Evolutionary conservation across 768 basidiomycete species (phyloP).

Genomic region (Lactarius akahatsu): DNA sequence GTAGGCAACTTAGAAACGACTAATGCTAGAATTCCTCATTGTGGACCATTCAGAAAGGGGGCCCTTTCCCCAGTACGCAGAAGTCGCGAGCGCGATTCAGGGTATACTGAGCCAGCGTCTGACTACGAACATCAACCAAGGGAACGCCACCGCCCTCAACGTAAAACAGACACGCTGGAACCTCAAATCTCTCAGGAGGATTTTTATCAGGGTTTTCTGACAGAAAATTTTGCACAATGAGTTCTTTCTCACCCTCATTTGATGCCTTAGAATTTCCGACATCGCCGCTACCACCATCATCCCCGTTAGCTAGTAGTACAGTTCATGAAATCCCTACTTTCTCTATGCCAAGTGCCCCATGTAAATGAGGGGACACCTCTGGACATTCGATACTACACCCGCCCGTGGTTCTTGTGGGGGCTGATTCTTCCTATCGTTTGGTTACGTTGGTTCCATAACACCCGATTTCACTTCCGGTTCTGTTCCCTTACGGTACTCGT

Average conservation of each 20-base stretch:
- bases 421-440: background rate
- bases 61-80: background rate
- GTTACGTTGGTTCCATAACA: background rate
- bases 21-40: background rate
- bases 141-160: background rate
- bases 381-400: conserved; percentile 7
- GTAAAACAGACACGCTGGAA: background rate
- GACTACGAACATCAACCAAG: background rate
- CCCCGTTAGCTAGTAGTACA: conserved; percentile 21
- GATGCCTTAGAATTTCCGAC: conserved; percentile 18
- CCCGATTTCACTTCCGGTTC: conserved; percentile 1
- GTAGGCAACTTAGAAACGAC: background rate
- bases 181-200: background rate
- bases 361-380: background rate
- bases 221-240: background rate
- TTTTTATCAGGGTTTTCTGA: background rate
- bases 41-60: background rate
- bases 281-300: conserved; percentile 24
- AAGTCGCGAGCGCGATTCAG: background rate
- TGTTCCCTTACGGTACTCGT: background rate
- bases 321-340: background rate
- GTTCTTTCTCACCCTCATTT: conserved; percentile 10
- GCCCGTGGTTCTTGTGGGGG: background rate
- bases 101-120: background rate
- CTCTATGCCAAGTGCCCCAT: conserved; percentile 4